These are phyloP conservation scores for Fusarium odoratissimum DNA, from an alignment of 2,329 filamentous ascomycete genomes.

Conservation along the genomic window DNA sequence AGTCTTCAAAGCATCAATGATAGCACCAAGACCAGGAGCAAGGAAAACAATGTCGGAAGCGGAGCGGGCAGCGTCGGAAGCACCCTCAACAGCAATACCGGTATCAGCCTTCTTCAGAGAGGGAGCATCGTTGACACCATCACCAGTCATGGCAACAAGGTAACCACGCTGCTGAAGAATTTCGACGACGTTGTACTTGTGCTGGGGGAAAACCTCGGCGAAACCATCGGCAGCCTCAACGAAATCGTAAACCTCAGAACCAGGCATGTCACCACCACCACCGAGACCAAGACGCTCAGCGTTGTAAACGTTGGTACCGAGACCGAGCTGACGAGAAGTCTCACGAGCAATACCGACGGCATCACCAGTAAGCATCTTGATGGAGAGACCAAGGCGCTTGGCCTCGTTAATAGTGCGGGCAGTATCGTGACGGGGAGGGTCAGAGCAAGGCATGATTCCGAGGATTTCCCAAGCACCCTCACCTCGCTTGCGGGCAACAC, in stretches of 20 bases:
- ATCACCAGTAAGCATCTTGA: conserved; percentile 97
- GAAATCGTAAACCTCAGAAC: conserved; percentile 94
- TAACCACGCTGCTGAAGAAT: conserved; percentile 94
- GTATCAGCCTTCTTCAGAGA: conserved; percentile 96
- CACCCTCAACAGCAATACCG: conserved; percentile 93
- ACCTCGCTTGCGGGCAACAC: conserved; percentile 90
- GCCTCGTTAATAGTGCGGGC: conserved; percentile 91
- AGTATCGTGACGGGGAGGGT: conserved; percentile 91
- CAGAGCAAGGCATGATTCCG: conserved; percentile 94
- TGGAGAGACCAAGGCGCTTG: conserved; percentile 86
- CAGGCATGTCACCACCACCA: conserved; percentile 91
- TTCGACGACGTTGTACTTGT: conserved; percentile 82
- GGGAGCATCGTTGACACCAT: conserved; percentile 93
- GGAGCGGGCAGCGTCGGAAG: conserved; percentile 89
- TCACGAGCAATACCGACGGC: conserved; percentile 93
- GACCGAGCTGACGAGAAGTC: conserved; percentile 89
- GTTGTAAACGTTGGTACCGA: conserved; percentile 94
- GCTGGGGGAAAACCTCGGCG: conserved; percentile 93
- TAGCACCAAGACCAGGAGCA: conserved; percentile 88
- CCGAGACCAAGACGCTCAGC: conserved; percentile 91
- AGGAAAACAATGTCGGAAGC: conserved; percentile 95
- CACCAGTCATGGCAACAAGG: conserved; percentile 95
- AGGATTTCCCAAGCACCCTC: conserved; percentile 89
- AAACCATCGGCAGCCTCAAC: conserved; percentile 96
- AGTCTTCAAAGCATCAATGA: conserved; percentile 93